Evolutionary conservation across 345 rosid species (phyloP), one percentile per base, ranked within the genome.

Genomic region (Moricandia moricandioides): DNA sequence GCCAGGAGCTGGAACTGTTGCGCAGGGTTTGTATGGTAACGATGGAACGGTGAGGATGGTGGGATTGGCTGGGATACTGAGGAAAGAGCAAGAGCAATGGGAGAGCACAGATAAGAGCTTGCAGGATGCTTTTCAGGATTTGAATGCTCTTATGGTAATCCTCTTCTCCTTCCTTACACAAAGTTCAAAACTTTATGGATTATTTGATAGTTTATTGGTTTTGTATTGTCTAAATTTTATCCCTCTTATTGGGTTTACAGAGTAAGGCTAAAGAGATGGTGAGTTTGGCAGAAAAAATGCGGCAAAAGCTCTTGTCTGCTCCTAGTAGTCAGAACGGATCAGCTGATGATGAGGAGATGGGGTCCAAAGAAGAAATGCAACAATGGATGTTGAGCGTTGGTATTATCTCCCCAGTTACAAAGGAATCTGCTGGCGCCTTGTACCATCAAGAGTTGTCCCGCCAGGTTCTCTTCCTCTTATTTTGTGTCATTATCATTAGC

Each of bases 351-450:
- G 99, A 90, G 13, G 96, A 90, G 82, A 81, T 88, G 89, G 98
- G 96, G 61, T 89, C 99, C 24, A 89, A 89, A 83, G 95, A 93
- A 77, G 98, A 92, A 78, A 90, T 92, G 78, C 99, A 95, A 78
- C 97, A 92, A 56, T 90, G 90, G 93, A 79, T 95, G 86, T 76
- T 92, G 85, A 95, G 99, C 67, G 91, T 92, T 80, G 99, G 99
- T 83, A 92, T 92, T 80, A 81, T 90, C 78, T 92, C 99, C 24
- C 99, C 98, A 0, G 99, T 92, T 52, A 95, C 99, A 39, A 88
- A 90, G 71, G 99, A 92, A 72, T 88, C 97, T 67, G 99, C 99
- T 0, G 97, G 97, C 37, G 99, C 97, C 8, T 77, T 92, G 78
- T 92, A 95, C 72, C 96, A 92, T 72, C 97, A 92, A 79, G 97